These are phyloP conservation scores for Acorus calamus DNA, from an alignment of 106 monocot genomes.

Conservation along the genomic window DNA sequence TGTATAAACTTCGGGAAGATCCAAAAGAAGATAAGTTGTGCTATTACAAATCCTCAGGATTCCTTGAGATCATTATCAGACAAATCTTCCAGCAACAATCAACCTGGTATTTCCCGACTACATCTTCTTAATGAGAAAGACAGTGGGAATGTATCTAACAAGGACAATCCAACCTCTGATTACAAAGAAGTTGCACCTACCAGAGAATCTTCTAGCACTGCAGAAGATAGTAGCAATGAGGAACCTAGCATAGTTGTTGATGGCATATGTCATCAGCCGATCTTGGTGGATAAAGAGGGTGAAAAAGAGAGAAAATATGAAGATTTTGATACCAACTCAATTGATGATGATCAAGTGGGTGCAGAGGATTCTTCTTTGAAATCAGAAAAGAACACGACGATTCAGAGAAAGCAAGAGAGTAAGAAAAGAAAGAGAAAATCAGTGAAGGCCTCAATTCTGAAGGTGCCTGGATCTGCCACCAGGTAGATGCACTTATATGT, in stretches of 20 bases:
- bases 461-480: slow-evolving; percentile 19
- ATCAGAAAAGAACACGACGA: slow-evolving; percentile 2
- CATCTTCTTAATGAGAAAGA: neutral
- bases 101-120: neutral
- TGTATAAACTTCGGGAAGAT: slow-evolving; percentile 12
- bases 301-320: neutral
- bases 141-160: neutral
- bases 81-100: neutral
- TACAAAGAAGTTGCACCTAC: neutral
- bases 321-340: neutral
- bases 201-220: slow-evolving; percentile 7
- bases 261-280: neutral
- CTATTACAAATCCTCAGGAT: neutral
- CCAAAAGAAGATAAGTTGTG: slow-evolving; percentile 16
- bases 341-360: neutral
- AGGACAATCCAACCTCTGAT: neutral
- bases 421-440: slow-evolving; percentile 28
- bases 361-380: neutral
- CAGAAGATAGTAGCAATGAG: slow-evolving; percentile 1
- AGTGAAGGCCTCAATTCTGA: slow-evolving; percentile 23
- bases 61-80: slow-evolving; percentile 1
- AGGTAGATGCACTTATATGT: slow-evolving; percentile 15
- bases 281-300: too few species aligned
- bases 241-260: neutral
- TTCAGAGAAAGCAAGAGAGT: slow-evolving; percentile 12